Conservation (phyloP, 306 rosid species). For the Bauhinia variegata region DNA sequence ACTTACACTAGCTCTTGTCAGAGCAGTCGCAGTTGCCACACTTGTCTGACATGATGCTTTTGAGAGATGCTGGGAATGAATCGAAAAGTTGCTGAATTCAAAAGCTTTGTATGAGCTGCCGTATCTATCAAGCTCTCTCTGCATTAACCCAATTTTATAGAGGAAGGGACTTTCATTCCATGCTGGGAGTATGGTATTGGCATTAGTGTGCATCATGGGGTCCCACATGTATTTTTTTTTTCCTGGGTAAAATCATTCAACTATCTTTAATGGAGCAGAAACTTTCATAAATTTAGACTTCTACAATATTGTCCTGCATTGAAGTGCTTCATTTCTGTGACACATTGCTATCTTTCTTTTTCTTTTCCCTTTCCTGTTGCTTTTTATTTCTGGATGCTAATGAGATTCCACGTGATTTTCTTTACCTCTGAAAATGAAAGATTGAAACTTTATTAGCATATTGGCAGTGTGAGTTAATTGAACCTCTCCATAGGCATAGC, state of each 20-base stretch:
- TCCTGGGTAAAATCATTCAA: too few species aligned
- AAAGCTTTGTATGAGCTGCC: constrained; percentile 17
- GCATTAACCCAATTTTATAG: constrained; percentile 44
- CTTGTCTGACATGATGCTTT: constrained; percentile 51
- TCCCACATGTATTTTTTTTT: too few species aligned
- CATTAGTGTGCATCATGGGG: background rate
- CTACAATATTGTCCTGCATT: background rate
- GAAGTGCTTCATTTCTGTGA: background rate
- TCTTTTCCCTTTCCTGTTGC: background rate
- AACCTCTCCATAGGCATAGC: too few species aligned
- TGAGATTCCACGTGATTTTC: background rate
- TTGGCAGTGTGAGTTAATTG: background rate
- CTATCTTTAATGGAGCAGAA: too few species aligned
- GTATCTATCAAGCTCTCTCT: constrained; percentile 27
- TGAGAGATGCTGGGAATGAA: background rate
- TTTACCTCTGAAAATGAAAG: too few species aligned
- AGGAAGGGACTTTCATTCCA: constrained; percentile 4
- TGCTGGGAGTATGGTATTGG: background rate
- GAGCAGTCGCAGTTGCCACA: constrained; percentile 59
- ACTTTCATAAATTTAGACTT: background rate
- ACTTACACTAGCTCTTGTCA: constrained; percentile 59
- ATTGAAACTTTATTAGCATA: too few species aligned
- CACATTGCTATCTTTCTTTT: background rate
- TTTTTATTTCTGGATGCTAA: background rate
- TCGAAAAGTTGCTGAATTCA: too few species aligned